Evolutionary conservation across 257 asterid genomes (phyloP).

Genomic region (Linaria vulgaris): DNA sequence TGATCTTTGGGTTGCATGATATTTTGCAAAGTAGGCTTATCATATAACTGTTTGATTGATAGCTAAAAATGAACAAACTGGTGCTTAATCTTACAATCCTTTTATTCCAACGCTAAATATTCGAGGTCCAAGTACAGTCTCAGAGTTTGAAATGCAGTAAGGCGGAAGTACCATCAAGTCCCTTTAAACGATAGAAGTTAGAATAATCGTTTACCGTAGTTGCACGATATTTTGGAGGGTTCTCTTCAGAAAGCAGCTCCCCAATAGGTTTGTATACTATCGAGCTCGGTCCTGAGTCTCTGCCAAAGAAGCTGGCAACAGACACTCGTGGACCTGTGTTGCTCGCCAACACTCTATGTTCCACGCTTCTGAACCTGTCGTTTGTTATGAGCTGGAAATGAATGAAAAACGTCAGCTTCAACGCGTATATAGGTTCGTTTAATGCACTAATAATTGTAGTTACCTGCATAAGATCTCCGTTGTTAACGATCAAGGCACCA

Average conservation of each 20-base stretch:
- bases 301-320: conserved; percentile 23
- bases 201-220: conserved; percentile 9
- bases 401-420: too few relatives aligned
- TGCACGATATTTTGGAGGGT: conserved; percentile 22
- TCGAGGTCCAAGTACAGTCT: too few relatives aligned
- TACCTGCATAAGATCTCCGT: conserved; percentile 47
- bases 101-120: too few relatives aligned
- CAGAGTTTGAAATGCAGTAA: too few relatives aligned
- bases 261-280: conserved; percentile 15
- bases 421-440: too few relatives aligned
- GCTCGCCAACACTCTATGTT: conserved; percentile 24
- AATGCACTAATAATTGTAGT: too few relatives aligned
- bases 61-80: too few relatives aligned
- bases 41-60: too few relatives aligned
- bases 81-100: too few relatives aligned
- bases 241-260: conserved; percentile 16
- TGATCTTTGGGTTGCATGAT: too few relatives aligned
- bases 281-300: conserved; percentile 3
- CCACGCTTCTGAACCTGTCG: conserved; percentile 22
- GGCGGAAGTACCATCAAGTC: conserved; percentile 20
- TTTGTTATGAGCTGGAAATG: conserved; percentile 16
- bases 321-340: conserved; percentile 26
- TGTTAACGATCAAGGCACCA: conserved; percentile 36
- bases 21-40: too few relatives aligned
- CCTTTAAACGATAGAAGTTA: neutral